Evolutionary conservation across 1,139 yeast species (phyloP), one percentile per base, ranked within the genome.

Genomic region (Kazachstania sp.): DNA sequence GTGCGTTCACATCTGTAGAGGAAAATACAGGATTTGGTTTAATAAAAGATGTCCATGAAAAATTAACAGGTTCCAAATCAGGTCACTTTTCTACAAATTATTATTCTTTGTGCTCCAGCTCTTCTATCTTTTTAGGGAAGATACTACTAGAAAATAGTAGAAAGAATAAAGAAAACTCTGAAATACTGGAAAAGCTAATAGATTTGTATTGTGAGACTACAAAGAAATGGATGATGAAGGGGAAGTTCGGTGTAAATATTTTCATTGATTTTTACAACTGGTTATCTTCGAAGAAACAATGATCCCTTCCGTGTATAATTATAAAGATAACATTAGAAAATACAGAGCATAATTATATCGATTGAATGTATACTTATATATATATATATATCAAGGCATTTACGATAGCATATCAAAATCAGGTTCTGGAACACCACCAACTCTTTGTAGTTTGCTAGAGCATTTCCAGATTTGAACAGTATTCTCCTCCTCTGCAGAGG

Each of bases 181-280:
- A 15, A 19, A 47, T 51, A 3, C 56, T 63, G 31, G 73, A 73
- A 55, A 53, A 61, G 3, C 64, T 86, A 28, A 70, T 81, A 40
- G 79, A 76, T 44, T 57, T 79, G n/a, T 88, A 87, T 63, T 57
- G 75, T 3, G 64, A 62, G 0, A 68, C 84, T 9, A 59, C 86
- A 63, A 76, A 78, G 55, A 59, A 63, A 19, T 87, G 95, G 95
- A 75, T 81, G 43, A 56, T 56, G 29, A 66, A 72, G 49, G 72
- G 78, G 49, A 79, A 77, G 57, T 69, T 79, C 39, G 78, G 77
- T 30, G 74, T 86, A 2, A 73, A 78, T 13, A 63, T 86, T 59
- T 86, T 86, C 65, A 75, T 80, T 55, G 97, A 88, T 57, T 79
- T 87, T 52, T 74, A 85, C 59, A 87, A 87, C 66, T 88, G 95